These are phyloP conservation scores for Ambrosia trifida DNA, from an alignment of 129 eudicot genomes.

Conservation along the genomic window DNA sequence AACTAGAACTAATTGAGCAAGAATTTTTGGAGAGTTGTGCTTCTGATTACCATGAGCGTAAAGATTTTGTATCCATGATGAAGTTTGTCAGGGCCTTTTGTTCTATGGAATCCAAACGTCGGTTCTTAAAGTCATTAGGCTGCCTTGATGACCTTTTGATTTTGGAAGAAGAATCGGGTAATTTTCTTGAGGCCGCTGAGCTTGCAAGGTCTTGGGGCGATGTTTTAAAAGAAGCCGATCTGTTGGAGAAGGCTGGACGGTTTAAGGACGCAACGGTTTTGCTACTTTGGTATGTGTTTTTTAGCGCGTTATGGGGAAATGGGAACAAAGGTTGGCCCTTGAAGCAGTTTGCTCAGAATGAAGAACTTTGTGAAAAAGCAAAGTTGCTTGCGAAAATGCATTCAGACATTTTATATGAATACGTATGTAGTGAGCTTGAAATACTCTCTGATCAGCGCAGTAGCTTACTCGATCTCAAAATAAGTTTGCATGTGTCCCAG, in stretches of 20 bases:
- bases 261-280: conserved; percentile 36
- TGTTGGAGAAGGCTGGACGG: conserved; percentile 49
- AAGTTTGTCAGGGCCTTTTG: conserved; percentile 57
- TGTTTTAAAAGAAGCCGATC: conserved; percentile 55
- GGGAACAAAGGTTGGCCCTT: conserved; percentile 60
- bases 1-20: conserved; percentile 46
- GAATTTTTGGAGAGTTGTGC: conserved; percentile 64
- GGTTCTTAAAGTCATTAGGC: conserved; percentile 41
- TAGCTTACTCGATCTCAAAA: conserved; percentile 40
- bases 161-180: conserved; percentile 67
- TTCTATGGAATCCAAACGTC: conserved; percentile 52
- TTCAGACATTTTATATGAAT: conserved; percentile 25
- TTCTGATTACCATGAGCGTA: conserved; percentile 30
- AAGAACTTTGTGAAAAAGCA: conserved; percentile 44
- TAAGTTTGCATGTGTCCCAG: conserved; percentile 30
- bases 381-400: conserved; percentile 34
- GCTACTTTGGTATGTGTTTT: conserved; percentile 39
- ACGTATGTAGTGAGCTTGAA: conserved; percentile 45
- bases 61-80: conserved; percentile 54
- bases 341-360: conserved; percentile 45
- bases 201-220: conserved; percentile 57
- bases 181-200: conserved; percentile 60
- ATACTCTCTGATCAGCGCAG: conserved; percentile 37
- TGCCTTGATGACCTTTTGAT: conserved; percentile 62
- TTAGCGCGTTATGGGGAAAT: conserved; percentile 44